Percentiles rank a stretch among this genome's conserved stretches.
Evolutionary conservation across 371 early-diverging fungal species (phyloP).

Genomic region (Coemansia sp.): DNA sequence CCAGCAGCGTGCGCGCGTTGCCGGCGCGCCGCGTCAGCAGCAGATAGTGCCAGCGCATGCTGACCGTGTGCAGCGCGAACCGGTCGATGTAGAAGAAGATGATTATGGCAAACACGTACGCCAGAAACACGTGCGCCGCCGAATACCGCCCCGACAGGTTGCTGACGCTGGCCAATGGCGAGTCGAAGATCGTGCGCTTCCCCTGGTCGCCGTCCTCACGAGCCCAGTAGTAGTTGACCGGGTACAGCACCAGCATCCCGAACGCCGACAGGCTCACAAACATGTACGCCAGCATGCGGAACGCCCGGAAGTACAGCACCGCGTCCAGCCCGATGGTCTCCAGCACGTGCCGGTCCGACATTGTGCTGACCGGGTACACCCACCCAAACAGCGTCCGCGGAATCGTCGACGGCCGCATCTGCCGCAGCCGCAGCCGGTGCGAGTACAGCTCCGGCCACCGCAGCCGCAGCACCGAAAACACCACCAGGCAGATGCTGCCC

Average conservation of each 20-base stretch:
- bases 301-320: conserved; percentile 39
- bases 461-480: conserved; percentile 40
- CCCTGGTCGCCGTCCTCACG: conserved; percentile 8
- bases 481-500: conserved; percentile 32
- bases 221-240: conserved; percentile 45
- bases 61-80: conserved; percentile 42
- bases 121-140: conserved; percentile 30
- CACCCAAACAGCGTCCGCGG: conserved; percentile 48
- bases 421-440: conserved; percentile 43
- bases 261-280: conserved; percentile 30
- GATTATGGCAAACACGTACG: conserved; percentile 39
- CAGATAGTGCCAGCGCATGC: conserved; percentile 51
- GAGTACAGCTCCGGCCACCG: conserved; percentile 48
- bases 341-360: conserved; percentile 48
- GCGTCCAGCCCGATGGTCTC: conserved; percentile 51
- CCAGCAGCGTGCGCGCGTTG: conserved; percentile 48
- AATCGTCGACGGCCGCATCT: conserved; percentile 43
- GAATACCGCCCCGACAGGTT: conserved; percentile 27
- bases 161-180: conserved; percentile 33
- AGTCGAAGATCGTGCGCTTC: conserved; percentile 36
- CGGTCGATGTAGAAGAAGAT: conserved; percentile 48
- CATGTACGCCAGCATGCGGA: conserved; percentile 48
- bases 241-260: conserved; percentile 42
- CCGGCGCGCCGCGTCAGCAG: conserved; percentile 43
- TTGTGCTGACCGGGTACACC: conserved; percentile 40